A percentile compares a stretch with the other conserved stretches of the same genome.
Evolutionary conservation across 2,329 filamentous ascomycete species (phyloP).

Genomic region (Ceratocystiopsis sp.): DNA sequence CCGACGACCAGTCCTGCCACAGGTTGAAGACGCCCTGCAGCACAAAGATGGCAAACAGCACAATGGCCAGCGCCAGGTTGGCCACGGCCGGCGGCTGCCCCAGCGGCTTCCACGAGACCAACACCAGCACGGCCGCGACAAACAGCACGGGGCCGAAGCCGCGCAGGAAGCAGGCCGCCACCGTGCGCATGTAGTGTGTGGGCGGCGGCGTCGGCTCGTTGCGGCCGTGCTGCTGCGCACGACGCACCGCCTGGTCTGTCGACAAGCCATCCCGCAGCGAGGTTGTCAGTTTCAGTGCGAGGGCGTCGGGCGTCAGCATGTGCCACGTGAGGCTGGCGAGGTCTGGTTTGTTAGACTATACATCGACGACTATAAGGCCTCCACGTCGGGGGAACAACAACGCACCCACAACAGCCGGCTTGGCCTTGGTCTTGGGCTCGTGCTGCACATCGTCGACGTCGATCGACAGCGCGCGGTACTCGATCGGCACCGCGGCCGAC

Average conservation of each 20-base stretch:
- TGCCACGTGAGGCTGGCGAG: constrained; percentile 53
- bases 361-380: too few species aligned
- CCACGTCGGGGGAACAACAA: neutral
- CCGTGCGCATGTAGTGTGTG: constrained; percentile 38
- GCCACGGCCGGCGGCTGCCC: constrained; percentile 52
- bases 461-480: constrained; percentile 37
- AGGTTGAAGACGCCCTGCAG: constrained; percentile 54
- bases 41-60: constrained; percentile 51
- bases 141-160: constrained; percentile 60
- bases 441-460: constrained; percentile 34
- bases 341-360: constrained; percentile 20
- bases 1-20: constrained; percentile 62
- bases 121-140: constrained; percentile 52
- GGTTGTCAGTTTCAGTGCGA: constrained; percentile 41
- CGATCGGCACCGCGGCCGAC: constrained; percentile 28
- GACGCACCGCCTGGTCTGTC: constrained; percentile 34
- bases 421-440: constrained; percentile 25
- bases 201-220: constrained; percentile 52
- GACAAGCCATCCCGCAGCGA: constrained; percentile 43
- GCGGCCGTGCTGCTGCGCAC: constrained; percentile 41
- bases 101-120: constrained; percentile 60
- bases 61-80: constrained; percentile 57
- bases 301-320: constrained; percentile 36
- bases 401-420: constrained; percentile 2
- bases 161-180: constrained; percentile 57